Conservation (phyloP, 108 stramenopile species). For the Nitzschia sp. region DNA sequence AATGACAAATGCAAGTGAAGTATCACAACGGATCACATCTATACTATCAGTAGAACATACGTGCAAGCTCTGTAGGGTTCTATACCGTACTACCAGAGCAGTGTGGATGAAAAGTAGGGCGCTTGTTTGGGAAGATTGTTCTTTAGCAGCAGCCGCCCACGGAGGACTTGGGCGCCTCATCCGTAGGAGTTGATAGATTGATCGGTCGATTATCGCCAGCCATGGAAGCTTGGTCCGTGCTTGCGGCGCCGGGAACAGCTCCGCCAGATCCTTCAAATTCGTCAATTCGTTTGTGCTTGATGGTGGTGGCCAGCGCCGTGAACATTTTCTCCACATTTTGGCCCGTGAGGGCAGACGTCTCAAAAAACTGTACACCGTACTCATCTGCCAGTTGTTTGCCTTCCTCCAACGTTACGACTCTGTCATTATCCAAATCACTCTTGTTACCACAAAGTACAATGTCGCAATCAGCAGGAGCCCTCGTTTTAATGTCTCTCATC, state of each 20-base stretch:
- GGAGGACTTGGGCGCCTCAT: conserved; percentile 10
- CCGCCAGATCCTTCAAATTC: conserved; percentile 59
- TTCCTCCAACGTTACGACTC: conserved; percentile 82
- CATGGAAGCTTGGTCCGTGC: conserved; percentile 22
- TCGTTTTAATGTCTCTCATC: conserved; percentile 91
- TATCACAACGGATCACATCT: conserved; percentile 4
- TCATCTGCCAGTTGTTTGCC: conserved; percentile 88
- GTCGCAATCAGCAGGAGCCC: conserved; percentile 89
- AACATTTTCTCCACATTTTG: conserved; percentile 93
- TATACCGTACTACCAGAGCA: background rate
- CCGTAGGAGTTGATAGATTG: conserved; percentile 22
- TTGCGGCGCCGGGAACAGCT: conserved; percentile 23
- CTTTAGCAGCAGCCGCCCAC: conserved; percentile 39
- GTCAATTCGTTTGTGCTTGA: conserved; percentile 88
- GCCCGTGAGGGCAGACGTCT: conserved; percentile 95
- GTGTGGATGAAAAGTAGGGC: background rate
- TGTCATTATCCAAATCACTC: conserved; percentile 78
- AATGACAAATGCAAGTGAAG: background rate
- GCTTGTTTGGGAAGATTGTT: background rate
- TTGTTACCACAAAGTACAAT: conserved; percentile 90
- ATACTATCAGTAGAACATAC: conserved; percentile 1
- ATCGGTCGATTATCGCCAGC: conserved; percentile 24
- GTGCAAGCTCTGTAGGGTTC: background rate
- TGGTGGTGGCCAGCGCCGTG: conserved; percentile 83
- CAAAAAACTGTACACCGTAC: conserved; percentile 95